Evolutionary conservation across 2,329 filamentous ascomycete species (phyloP).

Genomic region (Aureobasidium sp.): DNA sequence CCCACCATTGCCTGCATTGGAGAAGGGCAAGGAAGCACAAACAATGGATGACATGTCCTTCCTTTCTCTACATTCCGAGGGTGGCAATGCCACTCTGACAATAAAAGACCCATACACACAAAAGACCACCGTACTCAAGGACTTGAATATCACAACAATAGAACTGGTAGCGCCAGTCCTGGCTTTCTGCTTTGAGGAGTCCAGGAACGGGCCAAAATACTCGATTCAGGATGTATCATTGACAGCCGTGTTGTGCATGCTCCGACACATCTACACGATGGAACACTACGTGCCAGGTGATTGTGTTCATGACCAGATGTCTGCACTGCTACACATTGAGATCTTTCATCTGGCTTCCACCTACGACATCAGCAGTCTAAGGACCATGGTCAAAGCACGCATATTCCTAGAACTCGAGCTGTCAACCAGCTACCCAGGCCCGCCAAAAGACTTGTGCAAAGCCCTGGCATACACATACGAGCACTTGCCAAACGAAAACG

Average conservation of each 20-base stretch:
- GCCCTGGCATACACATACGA: conserved; percentile 32
- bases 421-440: conserved; percentile 31
- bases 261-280: conserved; percentile 36
- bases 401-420: conserved; percentile 34
- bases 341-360: conserved; percentile 36
- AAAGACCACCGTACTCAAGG: conserved; percentile 29
- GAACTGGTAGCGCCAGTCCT: conserved; percentile 33
- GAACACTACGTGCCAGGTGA: conserved; percentile 30
- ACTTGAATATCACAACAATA: conserved; percentile 29
- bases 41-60: conserved; percentile 1
- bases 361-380: conserved; percentile 35
- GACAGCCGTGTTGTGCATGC: conserved; percentile 30
- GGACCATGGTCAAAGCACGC: conserved; percentile 33
- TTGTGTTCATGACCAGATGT: conserved; percentile 23
- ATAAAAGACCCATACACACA: conserved; percentile 27
- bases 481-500: conserved; percentile 23
- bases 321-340: conserved; percentile 35
- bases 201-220: conserved; percentile 27
- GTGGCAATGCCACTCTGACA: conserved; percentile 27
- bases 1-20: background rate
- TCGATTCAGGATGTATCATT: conserved; percentile 33
- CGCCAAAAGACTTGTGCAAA: conserved; percentile 34
- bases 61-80: conserved; percentile 14
- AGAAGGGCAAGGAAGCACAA: background rate
- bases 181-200: conserved; percentile 34